Conservation (phyloP, 176 grass and related monocot genomes). For the Musa schizocarpa region DNA sequence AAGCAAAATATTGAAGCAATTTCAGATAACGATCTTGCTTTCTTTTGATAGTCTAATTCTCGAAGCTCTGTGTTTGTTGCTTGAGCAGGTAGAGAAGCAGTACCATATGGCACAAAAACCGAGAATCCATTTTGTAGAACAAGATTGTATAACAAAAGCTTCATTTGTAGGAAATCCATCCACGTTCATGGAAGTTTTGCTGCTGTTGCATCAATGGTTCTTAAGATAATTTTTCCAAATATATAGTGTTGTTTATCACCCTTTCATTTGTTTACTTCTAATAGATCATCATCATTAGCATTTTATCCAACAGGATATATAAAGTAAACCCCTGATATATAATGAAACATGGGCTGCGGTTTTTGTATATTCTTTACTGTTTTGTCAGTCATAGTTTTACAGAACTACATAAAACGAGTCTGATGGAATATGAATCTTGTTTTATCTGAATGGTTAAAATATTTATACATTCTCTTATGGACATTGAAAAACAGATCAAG, state of each 20-base stretch:
- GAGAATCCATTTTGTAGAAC: constrained; percentile 11
- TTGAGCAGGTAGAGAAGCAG: constrained; percentile 28
- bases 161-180: constrained; percentile 2
- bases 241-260: not conserved
- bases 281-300: not conserved
- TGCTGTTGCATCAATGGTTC: constrained; percentile 46
- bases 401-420: not conserved
- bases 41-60: not conserved
- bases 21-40: not conserved
- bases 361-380: not conserved
- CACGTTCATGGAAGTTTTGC: constrained; percentile 5
- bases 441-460: not conserved
- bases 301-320: not conserved
- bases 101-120: constrained; percentile 1
- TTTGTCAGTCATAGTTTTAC: not conserved
- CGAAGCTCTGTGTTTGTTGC: not conserved
- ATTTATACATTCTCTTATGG: no score
- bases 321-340: not conserved
- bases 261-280: not conserved
- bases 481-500: not conserved
- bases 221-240: constrained; percentile 1
- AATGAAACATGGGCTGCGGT: not conserved
- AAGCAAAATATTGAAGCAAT: not conserved
- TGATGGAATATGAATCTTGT: not conserved
- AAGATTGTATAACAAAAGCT: constrained; percentile 18